These are phyloP conservation scores for Larix kaempferi DNA, from an alignment of 75 land plant species.

Conservation along the genomic window DNA sequence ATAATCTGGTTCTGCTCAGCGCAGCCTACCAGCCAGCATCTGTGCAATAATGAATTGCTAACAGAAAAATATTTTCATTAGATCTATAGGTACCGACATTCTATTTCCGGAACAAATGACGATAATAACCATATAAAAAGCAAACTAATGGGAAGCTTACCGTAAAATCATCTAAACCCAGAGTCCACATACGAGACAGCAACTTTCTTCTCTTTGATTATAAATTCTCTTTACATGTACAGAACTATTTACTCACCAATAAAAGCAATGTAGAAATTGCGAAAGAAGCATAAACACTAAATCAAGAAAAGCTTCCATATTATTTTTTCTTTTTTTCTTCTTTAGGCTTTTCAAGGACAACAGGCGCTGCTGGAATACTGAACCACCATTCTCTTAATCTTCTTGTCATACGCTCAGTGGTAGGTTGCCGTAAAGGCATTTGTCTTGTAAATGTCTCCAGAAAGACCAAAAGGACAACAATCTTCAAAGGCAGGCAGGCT, in stretches of 20 bases:
- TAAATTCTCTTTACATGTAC: neutral
- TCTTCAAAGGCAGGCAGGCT: conserved; percentile 61
- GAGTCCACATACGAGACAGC: neutral
- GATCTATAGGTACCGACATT: neutral
- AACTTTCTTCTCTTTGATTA: neutral
- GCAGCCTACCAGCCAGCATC: neutral
- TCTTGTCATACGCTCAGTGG: conserved; percentile 69
- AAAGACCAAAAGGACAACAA: conserved; percentile 45
- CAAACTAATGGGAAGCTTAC: neutral
- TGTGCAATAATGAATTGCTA: neutral
- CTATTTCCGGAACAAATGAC: neutral
- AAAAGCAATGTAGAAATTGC: neutral
- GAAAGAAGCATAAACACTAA: neutral
- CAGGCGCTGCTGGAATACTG: conserved; percentile 95
- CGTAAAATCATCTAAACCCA: neutral
- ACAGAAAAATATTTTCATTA: neutral
- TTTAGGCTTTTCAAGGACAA: conserved; percentile 59
- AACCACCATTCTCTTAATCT: conserved; percentile 96
- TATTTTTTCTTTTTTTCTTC: conserved; percentile 59
- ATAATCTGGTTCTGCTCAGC: too few species aligned
- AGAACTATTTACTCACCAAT: neutral
- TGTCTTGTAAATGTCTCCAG: conserved; percentile 73
- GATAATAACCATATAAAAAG: neutral
- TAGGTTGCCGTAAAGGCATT: conserved; percentile 61
- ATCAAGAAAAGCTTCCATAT: neutral